Conservation (phyloP, 805 yeast species). For the Sungouiella blattae region DNA sequence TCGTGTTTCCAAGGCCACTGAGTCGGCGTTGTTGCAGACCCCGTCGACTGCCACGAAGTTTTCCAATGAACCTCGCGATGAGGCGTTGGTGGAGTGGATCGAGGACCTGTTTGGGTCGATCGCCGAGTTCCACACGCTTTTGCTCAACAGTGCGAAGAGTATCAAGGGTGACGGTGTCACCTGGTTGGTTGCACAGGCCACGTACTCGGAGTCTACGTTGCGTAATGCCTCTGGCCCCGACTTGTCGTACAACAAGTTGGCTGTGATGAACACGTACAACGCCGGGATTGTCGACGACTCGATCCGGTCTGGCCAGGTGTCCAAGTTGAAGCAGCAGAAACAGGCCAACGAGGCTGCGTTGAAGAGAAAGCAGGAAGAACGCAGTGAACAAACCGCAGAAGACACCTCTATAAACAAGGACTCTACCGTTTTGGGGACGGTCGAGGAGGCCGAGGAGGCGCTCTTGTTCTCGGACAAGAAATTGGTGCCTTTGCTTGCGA, state of each 20-base stretch:
- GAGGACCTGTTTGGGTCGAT: constrained; percentile 68
- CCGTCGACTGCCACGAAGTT: constrained; percentile 37
- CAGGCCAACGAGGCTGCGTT: constrained; percentile 27
- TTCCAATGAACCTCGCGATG: constrained; percentile 31
- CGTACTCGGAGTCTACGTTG: constrained; percentile 25
- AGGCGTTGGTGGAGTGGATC: constrained; percentile 45
- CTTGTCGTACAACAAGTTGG: constrained; percentile 44
- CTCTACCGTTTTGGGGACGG: constrained; percentile 31
- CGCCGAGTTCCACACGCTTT: constrained; percentile 67
- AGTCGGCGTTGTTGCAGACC: constrained; percentile 40
- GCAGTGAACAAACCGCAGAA: constrained; percentile 4
- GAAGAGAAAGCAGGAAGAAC: constrained; percentile 19
- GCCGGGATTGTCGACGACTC: constrained; percentile 79
- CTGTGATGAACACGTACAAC: constrained; percentile 79
- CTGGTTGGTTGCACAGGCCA: constrained; percentile 73
- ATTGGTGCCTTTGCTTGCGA: constrained; percentile 59
- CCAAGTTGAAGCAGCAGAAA: constrained; percentile 37
- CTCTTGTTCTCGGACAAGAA: constrained; percentile 34
- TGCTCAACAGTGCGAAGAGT: constrained; percentile 64
- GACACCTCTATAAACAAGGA: constrained; percentile 11
- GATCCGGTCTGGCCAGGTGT: constrained; percentile 49
- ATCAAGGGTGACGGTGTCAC: constrained; percentile 88
- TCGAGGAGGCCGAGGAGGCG: constrained; percentile 40
- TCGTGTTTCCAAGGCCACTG: constrained; percentile 12
- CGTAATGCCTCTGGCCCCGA: constrained; percentile 22